Percentiles rank a stretch among this genome's conserved stretches.
Evolutionary conservation across 345 rosid genomes (phyloP).

Genomic region (Hevea brasiliensis): DNA sequence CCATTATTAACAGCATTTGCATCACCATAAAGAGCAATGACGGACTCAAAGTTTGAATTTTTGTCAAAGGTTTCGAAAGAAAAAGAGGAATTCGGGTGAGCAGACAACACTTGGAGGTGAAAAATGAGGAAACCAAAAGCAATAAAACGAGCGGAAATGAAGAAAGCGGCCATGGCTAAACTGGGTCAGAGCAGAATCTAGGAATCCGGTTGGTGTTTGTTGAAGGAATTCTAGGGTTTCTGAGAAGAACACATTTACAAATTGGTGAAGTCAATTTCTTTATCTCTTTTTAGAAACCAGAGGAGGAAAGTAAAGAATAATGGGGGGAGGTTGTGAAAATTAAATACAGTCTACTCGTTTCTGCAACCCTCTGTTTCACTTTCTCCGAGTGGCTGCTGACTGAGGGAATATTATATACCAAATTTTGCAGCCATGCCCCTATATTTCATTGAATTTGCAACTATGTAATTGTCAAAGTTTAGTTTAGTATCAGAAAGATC

Average conservation of each 20-base stretch:
- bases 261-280: background rate
- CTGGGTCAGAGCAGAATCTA: slow-evolving; percentile 31
- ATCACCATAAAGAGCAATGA: slow-evolving; percentile 59
- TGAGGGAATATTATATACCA: slow-evolving; percentile 41
- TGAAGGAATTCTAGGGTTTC: slow-evolving; percentile 27
- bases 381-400: slow-evolving; percentile 46
- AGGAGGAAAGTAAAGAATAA: slow-evolving; percentile 32
- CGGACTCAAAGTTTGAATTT: slow-evolving; percentile 53
- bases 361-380: slow-evolving; percentile 39
- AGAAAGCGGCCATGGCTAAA: slow-evolving; percentile 54
- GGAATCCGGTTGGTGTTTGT: background rate
- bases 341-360: slow-evolving; percentile 45
- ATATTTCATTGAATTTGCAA: background rate
- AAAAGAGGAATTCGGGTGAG: slow-evolving; percentile 48
- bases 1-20: slow-evolving; percentile 51
- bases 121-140: slow-evolving; percentile 31
- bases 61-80: slow-evolving; percentile 45
- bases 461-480: too few species aligned
- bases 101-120: slow-evolving; percentile 35
- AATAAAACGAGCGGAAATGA: slow-evolving; percentile 31
- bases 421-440: slow-evolving; percentile 36
- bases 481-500: too few species aligned
- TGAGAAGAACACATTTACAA: slow-evolving; percentile 38
- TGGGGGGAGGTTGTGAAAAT: slow-evolving; percentile 49
- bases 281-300: slow-evolving; percentile 5